These are phyloP conservation scores for Adansonia digitata DNA, from an alignment of 345 rosid genomes.

Conservation along the genomic window DNA sequence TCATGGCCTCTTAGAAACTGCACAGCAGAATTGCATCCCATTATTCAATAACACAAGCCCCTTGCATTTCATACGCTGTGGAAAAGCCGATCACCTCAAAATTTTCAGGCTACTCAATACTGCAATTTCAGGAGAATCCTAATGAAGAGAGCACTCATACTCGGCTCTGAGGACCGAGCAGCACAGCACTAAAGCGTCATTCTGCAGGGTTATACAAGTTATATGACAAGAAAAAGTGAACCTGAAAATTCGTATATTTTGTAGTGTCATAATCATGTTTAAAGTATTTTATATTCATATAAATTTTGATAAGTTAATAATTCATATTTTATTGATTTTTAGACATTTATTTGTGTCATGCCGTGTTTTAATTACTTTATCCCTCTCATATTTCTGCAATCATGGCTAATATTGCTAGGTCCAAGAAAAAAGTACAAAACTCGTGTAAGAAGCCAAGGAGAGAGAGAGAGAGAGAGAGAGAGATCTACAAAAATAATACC, in stretches of 20 bases:
- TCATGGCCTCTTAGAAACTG: constrained; percentile 2
- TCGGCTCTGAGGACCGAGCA: background rate
- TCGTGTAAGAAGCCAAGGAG: background rate
- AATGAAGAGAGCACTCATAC: constrained; percentile 3
- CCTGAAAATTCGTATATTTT: too few species aligned
- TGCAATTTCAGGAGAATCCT: background rate
- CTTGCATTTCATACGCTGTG: background rate
- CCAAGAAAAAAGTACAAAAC: background rate
- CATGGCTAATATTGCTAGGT: too few species aligned
- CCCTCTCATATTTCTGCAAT: too few species aligned
- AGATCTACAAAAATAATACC: constrained; percentile 27
- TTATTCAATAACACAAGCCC: background rate
- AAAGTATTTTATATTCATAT: too few species aligned
- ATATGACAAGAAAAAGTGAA: background rate
- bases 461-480: too few species aligned
- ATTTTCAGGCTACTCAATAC: background rate
- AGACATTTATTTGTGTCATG: too few species aligned
- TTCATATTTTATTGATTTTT: too few species aligned
- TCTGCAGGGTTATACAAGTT: constrained; percentile 13
- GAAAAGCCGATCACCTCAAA: background rate
- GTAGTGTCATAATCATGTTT: too few species aligned
- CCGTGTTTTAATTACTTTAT: too few species aligned
- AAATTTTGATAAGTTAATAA: too few species aligned
- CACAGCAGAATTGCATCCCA: background rate
- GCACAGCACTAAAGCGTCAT: constrained; percentile 30